Conservation (phyloP, 495 filamentous ascomycete species). For the Tuber indicum region DNA sequence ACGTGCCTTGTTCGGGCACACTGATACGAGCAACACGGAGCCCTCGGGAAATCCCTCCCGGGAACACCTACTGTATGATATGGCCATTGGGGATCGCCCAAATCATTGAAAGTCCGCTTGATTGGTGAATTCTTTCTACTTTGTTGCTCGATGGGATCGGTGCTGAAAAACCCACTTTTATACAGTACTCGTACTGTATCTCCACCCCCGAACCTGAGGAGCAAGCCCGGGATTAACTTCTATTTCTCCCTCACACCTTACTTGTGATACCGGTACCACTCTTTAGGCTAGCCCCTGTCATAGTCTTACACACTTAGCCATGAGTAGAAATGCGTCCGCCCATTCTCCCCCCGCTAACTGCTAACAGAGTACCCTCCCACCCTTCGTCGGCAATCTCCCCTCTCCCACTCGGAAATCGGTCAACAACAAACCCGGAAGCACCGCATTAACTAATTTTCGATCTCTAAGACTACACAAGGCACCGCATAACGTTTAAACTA, state of each 20-base stretch:
- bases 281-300: slow-evolving; percentile 14
- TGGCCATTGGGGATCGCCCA: not conserved
- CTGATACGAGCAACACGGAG: not conserved
- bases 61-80: not conserved
- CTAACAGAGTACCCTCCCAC: not conserved
- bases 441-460: slow-evolving; percentile 58
- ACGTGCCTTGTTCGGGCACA: no score
- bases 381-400: not conserved
- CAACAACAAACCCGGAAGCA: slow-evolving; percentile 58
- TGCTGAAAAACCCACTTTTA: not conserved
- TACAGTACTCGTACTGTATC: no score
- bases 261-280: slow-evolving; percentile 4
- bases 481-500: slow-evolving; percentile 62
- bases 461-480: slow-evolving; percentile 58
- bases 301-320: slow-evolving; percentile 13
- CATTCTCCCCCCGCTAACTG: slow-evolving; percentile 7
- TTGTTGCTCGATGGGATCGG: not conserved
- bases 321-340: slow-evolving; percentile 11
- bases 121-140: not conserved
- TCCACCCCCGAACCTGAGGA: not conserved
- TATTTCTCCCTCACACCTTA: not conserved
- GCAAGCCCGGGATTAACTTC: not conserved
- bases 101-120: not conserved
- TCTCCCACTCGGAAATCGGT: slow-evolving; percentile 52
- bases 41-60: not conserved